phyloP scores from a whole-genome alignment of 495 filamentous ascomycete species.

The Chaetomium cochliodes region DNA sequence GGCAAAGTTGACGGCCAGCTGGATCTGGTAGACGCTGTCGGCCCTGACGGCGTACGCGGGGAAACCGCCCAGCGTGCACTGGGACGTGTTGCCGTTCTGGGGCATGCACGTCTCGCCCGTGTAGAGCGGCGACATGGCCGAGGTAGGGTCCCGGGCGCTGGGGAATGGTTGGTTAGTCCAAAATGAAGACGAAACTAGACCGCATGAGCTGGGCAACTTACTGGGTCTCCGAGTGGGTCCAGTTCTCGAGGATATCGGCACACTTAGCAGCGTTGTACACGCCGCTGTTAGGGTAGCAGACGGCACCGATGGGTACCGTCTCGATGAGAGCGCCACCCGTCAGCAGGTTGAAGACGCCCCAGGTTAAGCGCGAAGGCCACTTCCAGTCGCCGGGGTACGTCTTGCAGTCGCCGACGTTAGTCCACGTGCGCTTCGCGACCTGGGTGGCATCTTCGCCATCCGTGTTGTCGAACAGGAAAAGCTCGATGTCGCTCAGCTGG shows the following conservation, averaged over 20 bases:
- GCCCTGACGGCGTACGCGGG: constrained; percentile 59
- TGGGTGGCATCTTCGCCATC: not conserved
- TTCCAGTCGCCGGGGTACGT: constrained; percentile 47
- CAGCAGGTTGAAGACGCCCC: constrained; percentile 46
- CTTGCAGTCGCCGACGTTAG: constrained; percentile 43
- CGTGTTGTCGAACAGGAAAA: constrained; percentile 21
- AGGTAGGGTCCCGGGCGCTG: constrained; percentile 24
- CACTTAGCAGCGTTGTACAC: constrained; percentile 47
- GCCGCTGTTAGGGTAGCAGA: constrained; percentile 50
- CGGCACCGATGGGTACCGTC: constrained; percentile 33
- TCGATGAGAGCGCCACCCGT: constrained; percentile 35
- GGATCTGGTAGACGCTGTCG: constrained; percentile 53
- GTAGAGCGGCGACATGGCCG: constrained; percentile 25
- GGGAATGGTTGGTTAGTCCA: not conserved
- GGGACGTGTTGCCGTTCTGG: constrained; percentile 34
- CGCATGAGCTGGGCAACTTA: not conserved
- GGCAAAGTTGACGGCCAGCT: constrained; percentile 60
- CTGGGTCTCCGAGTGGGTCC: constrained; percentile 28
- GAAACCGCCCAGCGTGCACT: constrained; percentile 58
- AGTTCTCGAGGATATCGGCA: constrained; percentile 36
- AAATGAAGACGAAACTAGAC: not conserved
- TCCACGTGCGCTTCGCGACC: not conserved
- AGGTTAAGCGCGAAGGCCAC: constrained; percentile 46
- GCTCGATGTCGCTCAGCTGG: constrained; percentile 18
- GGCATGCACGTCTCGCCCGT: constrained; percentile 43